A percentile compares a stretch with the other conserved stretches of the same genome.
phyloP scores from a whole-genome alignment of 495 filamentous ascomycete species.

The Clohesyomyces aquaticus region DNA sequence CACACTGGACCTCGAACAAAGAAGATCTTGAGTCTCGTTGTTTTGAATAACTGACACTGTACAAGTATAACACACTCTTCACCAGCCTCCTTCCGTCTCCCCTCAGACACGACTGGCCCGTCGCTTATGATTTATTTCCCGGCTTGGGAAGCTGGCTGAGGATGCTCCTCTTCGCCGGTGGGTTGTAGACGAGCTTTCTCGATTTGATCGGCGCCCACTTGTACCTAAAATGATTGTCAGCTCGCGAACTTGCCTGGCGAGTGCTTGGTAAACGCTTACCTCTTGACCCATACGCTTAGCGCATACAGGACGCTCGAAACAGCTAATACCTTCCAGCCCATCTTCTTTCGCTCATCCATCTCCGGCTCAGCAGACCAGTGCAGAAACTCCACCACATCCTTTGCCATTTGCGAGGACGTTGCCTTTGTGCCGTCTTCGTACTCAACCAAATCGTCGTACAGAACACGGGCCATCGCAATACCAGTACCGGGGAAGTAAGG shows the following conservation, averaged over 20 bases:
- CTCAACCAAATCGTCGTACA: slow-evolving; percentile 96
- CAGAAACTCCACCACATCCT: slow-evolving; percentile 97
- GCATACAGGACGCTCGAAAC: slow-evolving; percentile 78
- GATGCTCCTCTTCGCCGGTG: slow-evolving; percentile 53
- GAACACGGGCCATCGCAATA: slow-evolving; percentile 97
- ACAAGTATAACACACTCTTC: slow-evolving; percentile 40
- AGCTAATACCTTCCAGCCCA: slow-evolving; percentile 92
- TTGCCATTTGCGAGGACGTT: slow-evolving; percentile 97
- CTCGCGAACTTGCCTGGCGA: not conserved
- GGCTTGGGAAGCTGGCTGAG: slow-evolving; percentile 27
- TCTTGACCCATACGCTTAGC: slow-evolving; percentile 95
- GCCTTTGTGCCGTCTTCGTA: slow-evolving; percentile 98
- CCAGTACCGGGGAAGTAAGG: slow-evolving; percentile 99
- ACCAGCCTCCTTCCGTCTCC: slow-evolving; percentile 2
- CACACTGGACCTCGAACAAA: slow-evolving; percentile 12
- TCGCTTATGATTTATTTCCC: slow-evolving; percentile 32
- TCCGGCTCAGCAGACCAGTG: slow-evolving; percentile 99
- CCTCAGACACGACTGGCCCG: not conserved
- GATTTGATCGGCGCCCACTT: slow-evolving; percentile 97
- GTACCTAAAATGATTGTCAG: slow-evolving; percentile 60
- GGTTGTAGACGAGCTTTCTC: slow-evolving; percentile 86
- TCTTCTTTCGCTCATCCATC: slow-evolving; percentile 98
- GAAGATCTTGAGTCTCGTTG: slow-evolving; percentile 33
- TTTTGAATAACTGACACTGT: slow-evolving; percentile 38
- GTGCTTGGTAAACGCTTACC: slow-evolving; percentile 44